These are phyloP conservation scores for Solanum sejunctum DNA, from an alignment of 257 asterid species.

Conservation along the genomic window DNA sequence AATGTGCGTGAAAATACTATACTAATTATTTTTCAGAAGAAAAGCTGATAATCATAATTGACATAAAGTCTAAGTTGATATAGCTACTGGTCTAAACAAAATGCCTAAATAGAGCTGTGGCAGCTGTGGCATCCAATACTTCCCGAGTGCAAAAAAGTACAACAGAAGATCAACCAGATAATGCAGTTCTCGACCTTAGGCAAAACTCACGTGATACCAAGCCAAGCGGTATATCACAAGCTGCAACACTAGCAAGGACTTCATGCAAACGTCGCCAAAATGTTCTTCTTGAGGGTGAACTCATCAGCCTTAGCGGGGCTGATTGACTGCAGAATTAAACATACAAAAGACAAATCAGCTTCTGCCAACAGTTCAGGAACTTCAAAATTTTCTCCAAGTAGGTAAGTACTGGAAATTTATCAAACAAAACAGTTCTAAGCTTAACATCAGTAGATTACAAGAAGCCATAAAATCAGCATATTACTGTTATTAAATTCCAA, in stretches of 20 bases:
- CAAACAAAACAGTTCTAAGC: not conserved
- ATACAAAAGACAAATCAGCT: not conserved
- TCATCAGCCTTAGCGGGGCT: constrained; percentile 73
- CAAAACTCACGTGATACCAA: not conserved
- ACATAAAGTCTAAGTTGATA: not conserved
- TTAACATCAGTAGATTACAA: not conserved
- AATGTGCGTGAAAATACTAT: not conserved
- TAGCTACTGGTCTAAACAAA: not conserved
- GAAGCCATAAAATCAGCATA: not conserved
- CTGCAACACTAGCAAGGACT: constrained; percentile 6
- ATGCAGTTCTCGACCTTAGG: constrained; percentile 4
- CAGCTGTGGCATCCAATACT: not conserved
- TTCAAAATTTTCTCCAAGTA: not conserved
- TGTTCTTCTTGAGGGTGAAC: constrained; percentile 79
- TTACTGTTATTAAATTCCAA: not conserved
- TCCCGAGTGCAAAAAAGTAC: not conserved
- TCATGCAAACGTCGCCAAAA: constrained; percentile 45
- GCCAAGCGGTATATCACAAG: not conserved
- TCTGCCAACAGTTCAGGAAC: not conserved
- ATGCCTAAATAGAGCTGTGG: not conserved
- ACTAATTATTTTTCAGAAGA: not conserved
- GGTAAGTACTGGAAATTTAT: not conserved
- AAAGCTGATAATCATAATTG: not conserved
- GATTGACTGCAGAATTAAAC: constrained; percentile 45
- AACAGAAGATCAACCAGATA: constrained; percentile 4